Conservation (phyloP, 805 yeast genomes). For the Yarrowia osloensis region DNA sequence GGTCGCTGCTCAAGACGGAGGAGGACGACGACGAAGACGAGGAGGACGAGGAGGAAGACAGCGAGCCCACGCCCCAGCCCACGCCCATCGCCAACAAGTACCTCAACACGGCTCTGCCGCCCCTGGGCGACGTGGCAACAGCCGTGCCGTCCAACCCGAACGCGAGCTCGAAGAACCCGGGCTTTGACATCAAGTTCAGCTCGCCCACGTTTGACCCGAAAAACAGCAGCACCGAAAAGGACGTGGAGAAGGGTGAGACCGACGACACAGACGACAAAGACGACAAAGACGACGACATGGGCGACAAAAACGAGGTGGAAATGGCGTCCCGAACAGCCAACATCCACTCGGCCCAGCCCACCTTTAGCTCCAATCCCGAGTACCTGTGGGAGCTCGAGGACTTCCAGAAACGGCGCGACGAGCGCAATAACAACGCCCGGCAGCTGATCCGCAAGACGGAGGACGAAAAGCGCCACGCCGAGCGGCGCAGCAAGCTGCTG, state of each 20-base stretch:
- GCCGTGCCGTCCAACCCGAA: neutral
- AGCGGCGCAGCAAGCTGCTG: conserved; percentile 8
- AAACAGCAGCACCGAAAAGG: neutral
- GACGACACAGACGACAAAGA: neutral
- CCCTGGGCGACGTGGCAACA: neutral
- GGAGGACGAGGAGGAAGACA: neutral
- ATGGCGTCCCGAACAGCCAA: conserved; percentile 1
- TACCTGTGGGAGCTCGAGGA: conserved; percentile 25
- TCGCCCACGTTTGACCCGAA: conserved; percentile 12
- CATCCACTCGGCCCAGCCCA: conserved; percentile 1
- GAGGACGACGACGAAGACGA: neutral
- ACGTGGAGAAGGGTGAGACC: neutral
- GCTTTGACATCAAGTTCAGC: conserved; percentile 18
- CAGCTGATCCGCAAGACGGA: conserved; percentile 2
- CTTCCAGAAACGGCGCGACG: conserved; percentile 14
- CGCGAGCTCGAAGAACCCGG: neutral
- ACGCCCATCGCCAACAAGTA: conserved; percentile 24
- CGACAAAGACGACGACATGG: neutral
- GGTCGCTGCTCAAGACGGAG: neutral
- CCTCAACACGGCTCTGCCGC: conserved; percentile 13
- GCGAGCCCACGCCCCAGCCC: conserved; percentile 2
- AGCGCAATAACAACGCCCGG: neutral
- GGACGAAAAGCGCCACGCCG: conserved; percentile 6
- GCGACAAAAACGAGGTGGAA: neutral
- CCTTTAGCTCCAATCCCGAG: conserved; percentile 9